A percentile compares a stretch with the other conserved stretches of the same genome.
phyloP scores from a whole-genome alignment of 371 early-diverging fungal genomes.

The Choanephora cucurbitarum region DNA sequence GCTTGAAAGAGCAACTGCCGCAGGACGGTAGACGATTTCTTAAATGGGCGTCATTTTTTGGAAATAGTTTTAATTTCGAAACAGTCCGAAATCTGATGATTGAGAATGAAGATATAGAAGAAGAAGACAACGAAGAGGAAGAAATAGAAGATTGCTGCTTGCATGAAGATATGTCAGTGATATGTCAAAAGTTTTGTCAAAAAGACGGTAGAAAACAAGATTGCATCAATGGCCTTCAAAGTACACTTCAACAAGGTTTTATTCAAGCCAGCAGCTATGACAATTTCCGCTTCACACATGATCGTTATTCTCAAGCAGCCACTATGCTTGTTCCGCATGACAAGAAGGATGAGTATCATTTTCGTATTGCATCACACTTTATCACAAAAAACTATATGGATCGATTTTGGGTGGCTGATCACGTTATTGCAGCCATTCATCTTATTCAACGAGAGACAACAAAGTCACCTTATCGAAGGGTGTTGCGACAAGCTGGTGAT shows the following conservation, averaged over 20 bases:
- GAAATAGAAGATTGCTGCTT: slow-evolving; percentile 12
- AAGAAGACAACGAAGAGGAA: slow-evolving; percentile 14
- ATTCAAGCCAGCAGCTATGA: slow-evolving; percentile 44
- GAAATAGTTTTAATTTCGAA: slow-evolving; percentile 48
- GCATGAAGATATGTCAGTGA: not conserved
- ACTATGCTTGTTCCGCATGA: slow-evolving; percentile 38
- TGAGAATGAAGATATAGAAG: slow-evolving; percentile 31
- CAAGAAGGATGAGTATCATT: slow-evolving; percentile 31
- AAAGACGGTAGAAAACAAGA: slow-evolving; percentile 21
- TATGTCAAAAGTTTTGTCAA: not conserved
- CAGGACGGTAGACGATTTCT: slow-evolving; percentile 48
- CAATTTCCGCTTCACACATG: slow-evolving; percentile 48
- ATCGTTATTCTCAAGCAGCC: slow-evolving; percentile 51
- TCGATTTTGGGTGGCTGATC: slow-evolving; percentile 61
- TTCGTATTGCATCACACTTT: slow-evolving; percentile 41
- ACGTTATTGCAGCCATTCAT: slow-evolving; percentile 78
- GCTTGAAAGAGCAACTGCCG: slow-evolving; percentile 43
- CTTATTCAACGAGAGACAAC: slow-evolving; percentile 69
- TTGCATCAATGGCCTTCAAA: slow-evolving; percentile 50
- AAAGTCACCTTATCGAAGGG: slow-evolving; percentile 35
- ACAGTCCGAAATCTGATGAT: slow-evolving; percentile 45
- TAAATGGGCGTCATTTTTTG: slow-evolving; percentile 55
- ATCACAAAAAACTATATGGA: slow-evolving; percentile 35
- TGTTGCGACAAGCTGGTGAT: slow-evolving; percentile 41
- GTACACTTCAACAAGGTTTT: slow-evolving; percentile 47